Conservation (phyloP, 2,329 filamentous ascomycete genomes). For the Claviceps capensis region DNA sequence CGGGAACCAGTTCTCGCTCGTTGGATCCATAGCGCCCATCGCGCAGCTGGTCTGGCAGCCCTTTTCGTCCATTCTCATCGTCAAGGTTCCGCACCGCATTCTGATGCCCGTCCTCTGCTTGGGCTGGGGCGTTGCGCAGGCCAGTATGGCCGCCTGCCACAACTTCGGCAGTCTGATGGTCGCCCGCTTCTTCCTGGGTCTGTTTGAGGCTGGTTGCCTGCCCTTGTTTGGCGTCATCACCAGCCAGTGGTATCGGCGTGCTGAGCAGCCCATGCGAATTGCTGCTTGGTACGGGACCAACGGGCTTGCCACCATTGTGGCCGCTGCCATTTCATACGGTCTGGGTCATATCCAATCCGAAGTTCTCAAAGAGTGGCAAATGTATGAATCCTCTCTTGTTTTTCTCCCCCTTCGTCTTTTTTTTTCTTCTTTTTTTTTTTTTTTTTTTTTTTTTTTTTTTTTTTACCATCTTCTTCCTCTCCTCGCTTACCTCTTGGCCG, state of each 20-base stretch:
- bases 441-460: neutral
- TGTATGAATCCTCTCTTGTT: constrained; percentile 5
- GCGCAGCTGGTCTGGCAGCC: constrained; percentile 49
- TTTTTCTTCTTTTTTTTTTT: neutral
- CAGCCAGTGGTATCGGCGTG: constrained; percentile 31
- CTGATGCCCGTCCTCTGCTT: constrained; percentile 38
- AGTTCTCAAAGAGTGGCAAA: constrained; percentile 12
- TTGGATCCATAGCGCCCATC: constrained; percentile 44
- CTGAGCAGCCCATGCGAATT: constrained; percentile 48
- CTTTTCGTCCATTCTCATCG: constrained; percentile 44
- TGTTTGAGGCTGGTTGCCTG: constrained; percentile 38
- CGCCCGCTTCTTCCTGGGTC: constrained; percentile 32
- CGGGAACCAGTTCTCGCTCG: constrained; percentile 41
- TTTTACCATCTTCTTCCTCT: neutral
- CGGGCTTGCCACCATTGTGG: constrained; percentile 42
- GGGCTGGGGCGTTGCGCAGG: constrained; percentile 30
- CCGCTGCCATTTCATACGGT: constrained; percentile 41
- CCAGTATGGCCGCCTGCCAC: constrained; percentile 31
- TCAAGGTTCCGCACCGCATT: constrained; percentile 45
- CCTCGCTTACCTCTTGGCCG: no score
- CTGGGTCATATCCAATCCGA: constrained; percentile 35
- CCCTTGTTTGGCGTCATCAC: constrained; percentile 34
- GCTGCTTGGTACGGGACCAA: constrained; percentile 56
- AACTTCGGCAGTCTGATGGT: constrained; percentile 34
- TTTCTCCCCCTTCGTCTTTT: neutral